Percentiles rank a stretch among this genome's conserved stretches.
phyloP scores from a whole-genome alignment of 192 early-diverging fungal genomes.

The Umbelopsis isabellina region DNA sequence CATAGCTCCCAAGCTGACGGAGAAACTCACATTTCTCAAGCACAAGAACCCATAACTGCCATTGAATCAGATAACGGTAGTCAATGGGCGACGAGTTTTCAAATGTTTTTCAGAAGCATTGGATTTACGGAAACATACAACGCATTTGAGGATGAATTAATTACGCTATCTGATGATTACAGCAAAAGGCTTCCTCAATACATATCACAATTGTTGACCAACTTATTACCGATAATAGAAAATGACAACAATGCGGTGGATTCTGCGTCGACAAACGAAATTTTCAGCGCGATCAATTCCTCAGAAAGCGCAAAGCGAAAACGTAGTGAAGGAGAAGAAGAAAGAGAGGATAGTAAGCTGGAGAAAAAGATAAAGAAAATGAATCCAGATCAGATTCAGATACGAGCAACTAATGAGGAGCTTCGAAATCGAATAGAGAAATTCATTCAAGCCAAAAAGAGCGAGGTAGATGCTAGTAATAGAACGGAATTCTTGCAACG shows the following conservation, averaged over 20 bases:
- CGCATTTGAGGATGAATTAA: background rate
- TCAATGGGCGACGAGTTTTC: no score
- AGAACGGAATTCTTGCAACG: slow-evolving; percentile 41
- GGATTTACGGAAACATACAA: background rate
- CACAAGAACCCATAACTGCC: background rate
- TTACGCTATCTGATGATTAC: background rate
- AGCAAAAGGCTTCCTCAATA: background rate
- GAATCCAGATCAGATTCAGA: slow-evolving; percentile 40
- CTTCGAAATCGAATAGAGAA: slow-evolving; percentile 36
- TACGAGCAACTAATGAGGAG: slow-evolving; percentile 37
- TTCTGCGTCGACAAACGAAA: background rate
- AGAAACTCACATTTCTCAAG: background rate
- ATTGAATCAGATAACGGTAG: background rate
- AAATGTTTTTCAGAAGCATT: background rate
- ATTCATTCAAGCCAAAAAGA: slow-evolving; percentile 42
- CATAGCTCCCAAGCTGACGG: background rate
- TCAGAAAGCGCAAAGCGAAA: slow-evolving; percentile 25
- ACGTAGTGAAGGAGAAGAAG: slow-evolving; percentile 18
- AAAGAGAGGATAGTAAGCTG: background rate
- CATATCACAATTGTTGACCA: background rate
- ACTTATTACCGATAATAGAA: slow-evolving; percentile 4
- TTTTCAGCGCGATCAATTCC: background rate
- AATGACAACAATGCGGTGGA: background rate
- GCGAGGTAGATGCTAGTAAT: slow-evolving; percentile 45
- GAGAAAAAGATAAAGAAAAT: slow-evolving; percentile 27